These are phyloP conservation scores for Boletus pseudopeckii DNA, from an alignment of 768 basidiomycete species.

Conservation along the genomic window DNA sequence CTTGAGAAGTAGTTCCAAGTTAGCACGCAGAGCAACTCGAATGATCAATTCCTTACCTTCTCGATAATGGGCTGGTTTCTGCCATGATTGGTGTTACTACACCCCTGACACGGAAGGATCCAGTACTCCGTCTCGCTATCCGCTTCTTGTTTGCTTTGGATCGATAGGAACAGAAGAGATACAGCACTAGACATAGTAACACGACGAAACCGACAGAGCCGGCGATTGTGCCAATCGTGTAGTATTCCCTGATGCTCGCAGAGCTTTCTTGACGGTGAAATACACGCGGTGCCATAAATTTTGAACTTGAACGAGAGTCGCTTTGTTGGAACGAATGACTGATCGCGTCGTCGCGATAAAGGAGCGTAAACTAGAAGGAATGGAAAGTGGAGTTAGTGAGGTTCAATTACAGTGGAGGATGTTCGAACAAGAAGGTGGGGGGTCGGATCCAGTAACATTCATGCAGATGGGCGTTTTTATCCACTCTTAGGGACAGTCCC, in stretches of 20 bases:
- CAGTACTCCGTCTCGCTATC: conserved; percentile 36
- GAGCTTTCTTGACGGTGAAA: conserved; percentile 1
- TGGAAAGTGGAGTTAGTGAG: background rate
- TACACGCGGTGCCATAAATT: conserved; percentile 17
- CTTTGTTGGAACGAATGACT: background rate
- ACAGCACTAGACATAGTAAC: conserved; percentile 34
- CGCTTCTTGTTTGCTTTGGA: conserved; percentile 37
- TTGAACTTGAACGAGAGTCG: background rate
- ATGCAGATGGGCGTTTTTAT: background rate
- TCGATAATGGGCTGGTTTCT: background rate
- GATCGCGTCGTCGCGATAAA: background rate
- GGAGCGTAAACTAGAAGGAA: conserved; percentile 6
- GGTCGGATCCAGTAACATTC: background rate
- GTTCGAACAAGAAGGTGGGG: conserved; percentile 1
- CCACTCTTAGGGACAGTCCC: no score
- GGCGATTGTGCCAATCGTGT: conserved; percentile 44
- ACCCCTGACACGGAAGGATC: conserved; percentile 35
- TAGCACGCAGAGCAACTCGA: background rate
- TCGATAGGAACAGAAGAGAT: conserved; percentile 36
- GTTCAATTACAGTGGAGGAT: background rate
- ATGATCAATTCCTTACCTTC: conserved; percentile 9
- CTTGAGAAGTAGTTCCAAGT: conserved; percentile 1
- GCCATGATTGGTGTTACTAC: conserved; percentile 3
- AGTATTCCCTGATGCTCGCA: conserved; percentile 25
- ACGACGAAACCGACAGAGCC: conserved; percentile 9